A percentile compares a stretch with the other conserved stretches of the same genome.
phyloP scores from a whole-genome alignment of 2,329 filamentous ascomycete genomes.

The Cytospora mali region DNA sequence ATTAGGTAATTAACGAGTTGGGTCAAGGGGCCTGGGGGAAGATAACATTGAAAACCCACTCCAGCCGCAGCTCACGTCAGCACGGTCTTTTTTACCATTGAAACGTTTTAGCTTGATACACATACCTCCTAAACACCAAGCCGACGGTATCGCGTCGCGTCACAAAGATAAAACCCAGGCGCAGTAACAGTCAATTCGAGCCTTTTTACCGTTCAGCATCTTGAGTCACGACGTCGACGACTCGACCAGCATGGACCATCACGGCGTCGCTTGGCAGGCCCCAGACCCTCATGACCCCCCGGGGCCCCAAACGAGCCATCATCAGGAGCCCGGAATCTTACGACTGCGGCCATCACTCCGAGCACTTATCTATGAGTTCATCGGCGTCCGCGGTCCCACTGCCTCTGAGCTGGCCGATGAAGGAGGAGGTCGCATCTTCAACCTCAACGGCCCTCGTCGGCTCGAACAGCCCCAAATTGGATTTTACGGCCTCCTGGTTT shows the following conservation, averaged over 20 bases:
- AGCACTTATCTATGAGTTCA: neutral
- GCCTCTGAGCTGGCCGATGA: neutral
- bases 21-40: too few species aligned
- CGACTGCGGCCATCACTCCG: neutral
- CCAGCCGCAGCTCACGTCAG: too few species aligned
- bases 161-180: too few species aligned
- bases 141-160: too few species aligned
- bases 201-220: too few species aligned
- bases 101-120: too few species aligned
- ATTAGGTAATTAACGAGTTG: too few species aligned
- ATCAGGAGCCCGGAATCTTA: neutral
- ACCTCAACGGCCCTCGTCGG: neutral
- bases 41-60: too few species aligned
- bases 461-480: constrained; percentile 8
- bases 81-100: too few species aligned
- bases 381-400: neutral
- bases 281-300: neutral
- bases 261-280: neutral
- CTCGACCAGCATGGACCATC: neutral
- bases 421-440: neutral
- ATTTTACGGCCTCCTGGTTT: constrained; percentile 28
- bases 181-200: too few species aligned
- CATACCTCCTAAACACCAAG: too few species aligned
- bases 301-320: neutral
- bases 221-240: neutral